Percentiles rank a stretch among this genome's conserved stretches.
Evolutionary conservation across 345 rosid species (phyloP).

Genomic region (Rhodomyrtus tomentosa): DNA sequence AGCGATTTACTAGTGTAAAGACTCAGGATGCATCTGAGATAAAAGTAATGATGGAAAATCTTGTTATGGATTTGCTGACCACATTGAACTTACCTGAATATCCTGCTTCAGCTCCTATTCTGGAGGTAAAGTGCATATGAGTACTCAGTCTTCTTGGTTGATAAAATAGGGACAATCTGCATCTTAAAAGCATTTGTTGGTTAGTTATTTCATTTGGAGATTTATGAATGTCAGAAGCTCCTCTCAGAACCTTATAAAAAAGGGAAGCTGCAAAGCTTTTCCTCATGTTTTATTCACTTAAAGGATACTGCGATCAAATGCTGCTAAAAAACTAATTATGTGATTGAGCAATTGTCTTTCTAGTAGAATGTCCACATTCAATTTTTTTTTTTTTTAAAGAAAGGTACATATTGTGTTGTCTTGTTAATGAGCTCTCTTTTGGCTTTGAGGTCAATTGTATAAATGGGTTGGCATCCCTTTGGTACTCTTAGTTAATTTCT

Average conservation of each 20-base stretch:
- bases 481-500: background rate
- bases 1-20: slow-evolving; percentile 76
- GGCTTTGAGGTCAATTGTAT: background rate
- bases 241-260: background rate
- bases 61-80: slow-evolving; percentile 80
- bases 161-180: background rate
- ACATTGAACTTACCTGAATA: slow-evolving; percentile 90
- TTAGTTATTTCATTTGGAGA: background rate
- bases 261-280: background rate
- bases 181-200: background rate
- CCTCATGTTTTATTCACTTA: background rate
- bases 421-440: background rate
- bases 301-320: background rate
- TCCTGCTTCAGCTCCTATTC: slow-evolving; percentile 85
- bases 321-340: background rate
- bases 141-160: background rate
- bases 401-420: background rate
- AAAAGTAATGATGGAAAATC: slow-evolving; percentile 86
- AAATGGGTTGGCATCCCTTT: background rate
- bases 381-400: too few relatives aligned
- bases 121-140: slow-evolving; percentile 50
- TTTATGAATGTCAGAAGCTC: background rate
- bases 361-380: background rate
- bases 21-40: slow-evolving; percentile 90
- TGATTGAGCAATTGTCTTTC: background rate